phyloP scores from a whole-genome alignment of 202 grass and related monocot species.

The Musa balbisiana region DNA sequence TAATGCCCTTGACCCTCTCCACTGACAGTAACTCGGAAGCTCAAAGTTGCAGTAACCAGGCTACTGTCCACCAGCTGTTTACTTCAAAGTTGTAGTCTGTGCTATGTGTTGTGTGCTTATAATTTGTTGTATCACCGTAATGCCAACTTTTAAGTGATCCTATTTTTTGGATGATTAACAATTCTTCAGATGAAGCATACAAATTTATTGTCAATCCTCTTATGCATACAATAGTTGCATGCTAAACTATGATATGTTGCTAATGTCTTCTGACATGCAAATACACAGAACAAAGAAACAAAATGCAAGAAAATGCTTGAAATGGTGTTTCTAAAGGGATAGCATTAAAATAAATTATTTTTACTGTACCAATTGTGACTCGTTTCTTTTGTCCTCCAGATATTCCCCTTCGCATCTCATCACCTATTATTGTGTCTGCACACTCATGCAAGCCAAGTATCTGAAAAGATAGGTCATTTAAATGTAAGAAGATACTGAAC shows the following conservation, averaged over 20 bases:
- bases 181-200: not conserved
- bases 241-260: not conserved
- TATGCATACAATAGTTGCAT: not conserved
- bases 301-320: not conserved
- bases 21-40: too few species aligned
- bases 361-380: constrained; percentile 62
- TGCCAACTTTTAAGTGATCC: not conserved
- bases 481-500: not conserved
- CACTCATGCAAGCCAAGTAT: constrained; percentile 84
- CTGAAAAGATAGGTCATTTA: constrained; percentile 24
- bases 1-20: not conserved
- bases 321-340: not conserved
- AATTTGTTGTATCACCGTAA: not conserved
- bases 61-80: too few species aligned
- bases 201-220: not conserved
- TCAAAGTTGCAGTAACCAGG: too few species aligned
- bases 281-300: constrained; percentile 1
- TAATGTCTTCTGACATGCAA: not conserved
- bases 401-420: constrained; percentile 94
- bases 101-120: not conserved
- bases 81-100: too few species aligned
- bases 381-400: constrained; percentile 97
- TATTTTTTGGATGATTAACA: not conserved
- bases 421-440: constrained; percentile 79
- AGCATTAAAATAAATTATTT: not conserved